Evolutionary conservation across 306 rosid species (phyloP).

Genomic region (Quercus gilva): DNA sequence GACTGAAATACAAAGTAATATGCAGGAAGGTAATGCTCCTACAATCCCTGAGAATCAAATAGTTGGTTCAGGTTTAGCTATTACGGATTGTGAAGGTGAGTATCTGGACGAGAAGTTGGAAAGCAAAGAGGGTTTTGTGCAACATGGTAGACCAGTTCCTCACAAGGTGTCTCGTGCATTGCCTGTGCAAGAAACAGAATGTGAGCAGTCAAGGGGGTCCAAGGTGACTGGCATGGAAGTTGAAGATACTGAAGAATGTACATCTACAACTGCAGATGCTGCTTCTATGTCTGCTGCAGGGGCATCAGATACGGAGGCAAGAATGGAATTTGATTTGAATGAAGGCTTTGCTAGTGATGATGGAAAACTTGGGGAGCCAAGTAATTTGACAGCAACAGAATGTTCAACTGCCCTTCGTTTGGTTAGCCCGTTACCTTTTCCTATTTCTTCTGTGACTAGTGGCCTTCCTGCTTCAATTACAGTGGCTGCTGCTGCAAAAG

Average conservation of each 20-base stretch:
- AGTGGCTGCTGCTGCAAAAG: conserved; percentile 71
- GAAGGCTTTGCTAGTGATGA: conserved; percentile 68
- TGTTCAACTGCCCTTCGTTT: conserved; percentile 36
- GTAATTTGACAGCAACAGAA: conserved; percentile 30
- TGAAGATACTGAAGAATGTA: conserved; percentile 66
- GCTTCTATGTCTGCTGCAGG: conserved; percentile 47
- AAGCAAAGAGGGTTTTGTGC: conserved; percentile 28
- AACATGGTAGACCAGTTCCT: conserved; percentile 23
- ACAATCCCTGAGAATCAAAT: conserved; percentile 23
- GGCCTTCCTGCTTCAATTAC: conserved; percentile 54
- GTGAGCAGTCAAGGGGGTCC: conserved; percentile 27
- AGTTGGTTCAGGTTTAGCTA: conserved; percentile 27
- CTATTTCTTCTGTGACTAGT: conserved; percentile 42
- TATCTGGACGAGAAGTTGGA: conserved; percentile 42
- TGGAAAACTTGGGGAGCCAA: conserved; percentile 46
- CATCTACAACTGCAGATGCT: conserved; percentile 58
- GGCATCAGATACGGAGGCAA: conserved; percentile 42
- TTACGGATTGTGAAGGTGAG: conserved; percentile 29
- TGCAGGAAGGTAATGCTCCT: conserved; percentile 16
- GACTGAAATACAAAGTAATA: conserved; percentile 30
- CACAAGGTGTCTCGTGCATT: conserved; percentile 20
- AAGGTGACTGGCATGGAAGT: conserved; percentile 39
- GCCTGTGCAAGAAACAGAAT: conserved; percentile 45
- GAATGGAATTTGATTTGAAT: conserved; percentile 68
- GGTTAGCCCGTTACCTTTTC: conserved; percentile 50